Conservation (phyloP, 768 basidiomycete genomes). For the Lyophyllum semitale region DNA sequence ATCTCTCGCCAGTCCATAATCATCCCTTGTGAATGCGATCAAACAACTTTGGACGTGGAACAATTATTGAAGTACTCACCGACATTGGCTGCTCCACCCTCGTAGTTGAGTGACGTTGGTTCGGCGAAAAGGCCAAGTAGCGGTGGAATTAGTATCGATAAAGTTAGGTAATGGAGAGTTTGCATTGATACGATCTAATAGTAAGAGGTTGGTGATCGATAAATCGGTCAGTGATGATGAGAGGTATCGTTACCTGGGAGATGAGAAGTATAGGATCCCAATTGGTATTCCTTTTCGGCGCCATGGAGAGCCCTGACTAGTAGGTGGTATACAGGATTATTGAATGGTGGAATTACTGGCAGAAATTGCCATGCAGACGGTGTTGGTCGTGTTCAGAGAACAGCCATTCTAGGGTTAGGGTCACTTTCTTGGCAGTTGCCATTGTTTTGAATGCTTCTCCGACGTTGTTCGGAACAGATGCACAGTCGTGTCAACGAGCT, state of each 20-base stretch:
- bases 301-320: slow-evolving; percentile 21
- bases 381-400: slow-evolving; percentile 12
- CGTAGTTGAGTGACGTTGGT: slow-evolving; percentile 64
- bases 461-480: not conserved
- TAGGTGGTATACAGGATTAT: not conserved
- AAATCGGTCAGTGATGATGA: not conserved
- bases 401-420: slow-evolving; percentile 21
- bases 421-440: slow-evolving; percentile 1
- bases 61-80: slow-evolving; percentile 42
- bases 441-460: not conserved
- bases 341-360: not conserved
- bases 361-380: slow-evolving; percentile 10
- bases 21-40: slow-evolving; percentile 55
- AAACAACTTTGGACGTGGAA: not conserved
- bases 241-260: slow-evolving; percentile 63
- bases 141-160: slow-evolving; percentile 81
- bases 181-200: slow-evolving; percentile 91
- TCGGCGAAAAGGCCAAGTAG: slow-evolving; percentile 77
- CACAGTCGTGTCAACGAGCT: not conserved
- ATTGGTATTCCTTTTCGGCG: slow-evolving; percentile 47
- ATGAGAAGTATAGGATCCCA: slow-evolving; percentile 92
- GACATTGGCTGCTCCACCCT: slow-evolving; percentile 79
- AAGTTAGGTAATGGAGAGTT: slow-evolving; percentile 89
- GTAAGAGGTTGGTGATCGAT: slow-evolving; percentile 2
- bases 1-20: slow-evolving; percentile 98